Percentiles rank a stretch among this genome's conserved stretches.
Conservation (phyloP, 2,329 filamentous ascomycete species). For the Teratosphaeria viscida region DNA sequence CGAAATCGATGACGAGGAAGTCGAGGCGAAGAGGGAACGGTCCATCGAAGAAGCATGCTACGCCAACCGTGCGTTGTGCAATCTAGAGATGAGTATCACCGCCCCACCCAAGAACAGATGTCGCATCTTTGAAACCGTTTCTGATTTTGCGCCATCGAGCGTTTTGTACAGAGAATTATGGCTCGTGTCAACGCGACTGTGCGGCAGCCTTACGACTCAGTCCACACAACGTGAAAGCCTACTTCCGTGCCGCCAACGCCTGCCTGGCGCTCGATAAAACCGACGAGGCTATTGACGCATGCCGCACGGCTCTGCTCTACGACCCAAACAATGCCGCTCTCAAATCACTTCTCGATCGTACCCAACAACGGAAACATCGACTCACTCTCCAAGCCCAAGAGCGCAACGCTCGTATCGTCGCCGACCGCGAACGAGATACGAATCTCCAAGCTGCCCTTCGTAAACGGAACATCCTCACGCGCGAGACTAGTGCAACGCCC, state of each 20-base stretch:
- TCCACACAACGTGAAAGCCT: conserved; percentile 74
- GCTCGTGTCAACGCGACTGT: conserved; percentile 77
- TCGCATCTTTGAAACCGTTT: conserved; percentile 1
- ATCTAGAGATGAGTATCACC: conserved; percentile 62
- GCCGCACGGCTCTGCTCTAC: conserved; percentile 59
- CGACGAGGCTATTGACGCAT: conserved; percentile 70
- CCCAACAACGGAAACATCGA: conserved; percentile 47
- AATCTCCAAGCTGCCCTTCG: conserved; percentile 46
- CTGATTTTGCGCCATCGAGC: conserved; percentile 11
- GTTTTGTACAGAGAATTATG: conserved; percentile 58
- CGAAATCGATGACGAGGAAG: conserved; percentile 45
- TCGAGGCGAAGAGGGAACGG: conserved; percentile 50
- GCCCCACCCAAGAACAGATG: not conserved
- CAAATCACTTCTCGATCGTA: conserved; percentile 49
- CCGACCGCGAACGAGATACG: conserved; percentile 41
- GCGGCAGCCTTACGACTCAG: conserved; percentile 70
- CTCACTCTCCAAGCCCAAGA: conserved; percentile 40
- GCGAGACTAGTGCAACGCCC: conserved; percentile 60
- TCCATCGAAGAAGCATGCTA: conserved; percentile 64
- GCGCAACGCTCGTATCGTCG: conserved; percentile 46
- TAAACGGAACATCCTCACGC: conserved; percentile 58
- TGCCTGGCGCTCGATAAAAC: conserved; percentile 70
- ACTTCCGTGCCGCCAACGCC: conserved; percentile 72
- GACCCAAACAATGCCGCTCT: conserved; percentile 62
- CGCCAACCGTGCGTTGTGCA: conserved; percentile 80